phyloP scores from a whole-genome alignment of 208 protist species.

The Vickermania ingenoplastis region DNA sequence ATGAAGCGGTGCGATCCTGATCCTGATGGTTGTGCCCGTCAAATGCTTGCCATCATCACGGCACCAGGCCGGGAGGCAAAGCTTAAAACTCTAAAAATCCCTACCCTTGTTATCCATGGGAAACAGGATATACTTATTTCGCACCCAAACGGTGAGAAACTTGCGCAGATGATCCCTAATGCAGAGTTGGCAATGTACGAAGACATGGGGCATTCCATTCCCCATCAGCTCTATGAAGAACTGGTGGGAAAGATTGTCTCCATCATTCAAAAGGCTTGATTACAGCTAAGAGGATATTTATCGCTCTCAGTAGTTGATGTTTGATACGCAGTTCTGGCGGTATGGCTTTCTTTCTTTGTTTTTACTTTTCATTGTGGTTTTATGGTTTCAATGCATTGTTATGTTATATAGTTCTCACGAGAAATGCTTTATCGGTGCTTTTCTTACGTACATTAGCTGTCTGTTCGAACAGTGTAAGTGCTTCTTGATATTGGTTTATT shows the following conservation, averaged over 20 bases:
- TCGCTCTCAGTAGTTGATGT: too few species aligned
- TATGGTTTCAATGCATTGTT: too few species aligned
- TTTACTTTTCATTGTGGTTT: too few species aligned
- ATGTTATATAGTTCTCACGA: too few species aligned
- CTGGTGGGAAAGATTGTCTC: conserved; percentile 26
- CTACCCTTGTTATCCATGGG: conserved; percentile 44
- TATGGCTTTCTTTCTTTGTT: too few species aligned
- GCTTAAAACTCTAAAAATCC: conserved; percentile 18
- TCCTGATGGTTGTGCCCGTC: conserved; percentile 21
- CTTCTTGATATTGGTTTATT: too few species aligned
- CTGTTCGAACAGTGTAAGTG: too few species aligned
- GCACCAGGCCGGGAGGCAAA: conserved; percentile 26
- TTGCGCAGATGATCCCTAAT: conserved; percentile 22
- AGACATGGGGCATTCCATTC: conserved; percentile 48
- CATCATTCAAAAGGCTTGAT: too few species aligned
- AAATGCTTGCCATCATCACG: conserved; percentile 39
- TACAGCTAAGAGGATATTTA: too few species aligned
- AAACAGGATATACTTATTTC: conserved; percentile 42
- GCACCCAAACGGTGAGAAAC: conserved; percentile 35
- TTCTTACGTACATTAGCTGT: too few species aligned
- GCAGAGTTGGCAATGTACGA: conserved; percentile 35
- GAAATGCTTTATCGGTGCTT: too few species aligned
- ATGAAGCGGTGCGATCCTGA: conserved; percentile 23
- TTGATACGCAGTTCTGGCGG: too few species aligned
- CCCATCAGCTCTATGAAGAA: conserved; percentile 14